Conservation (phyloP, 306 rosid genomes). For the Vigna hirtella region DNA sequence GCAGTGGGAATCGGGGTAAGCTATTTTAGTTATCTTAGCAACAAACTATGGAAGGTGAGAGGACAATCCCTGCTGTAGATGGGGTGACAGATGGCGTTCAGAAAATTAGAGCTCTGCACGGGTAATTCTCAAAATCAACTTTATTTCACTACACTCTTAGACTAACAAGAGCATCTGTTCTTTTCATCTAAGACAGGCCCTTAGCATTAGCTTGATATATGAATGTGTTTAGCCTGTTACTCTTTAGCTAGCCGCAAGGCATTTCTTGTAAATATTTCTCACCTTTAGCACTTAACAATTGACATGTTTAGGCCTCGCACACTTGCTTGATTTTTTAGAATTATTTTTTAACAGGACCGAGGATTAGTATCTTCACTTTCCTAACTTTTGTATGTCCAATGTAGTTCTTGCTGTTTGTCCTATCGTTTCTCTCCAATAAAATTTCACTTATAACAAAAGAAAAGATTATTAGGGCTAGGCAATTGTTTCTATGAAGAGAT, state of each 20-base stretch:
- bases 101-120: constrained; percentile 68
- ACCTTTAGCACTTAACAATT: neutral
- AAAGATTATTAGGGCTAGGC: neutral
- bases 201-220: too few relatives aligned
- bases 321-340: constrained; percentile 20
- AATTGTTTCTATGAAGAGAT: constrained; percentile 3
- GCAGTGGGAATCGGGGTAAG: constrained; percentile 58
- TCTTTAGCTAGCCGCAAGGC: constrained; percentile 21
- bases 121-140: constrained; percentile 58
- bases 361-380: constrained; percentile 10
- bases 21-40: constrained; percentile 51
- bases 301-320: neutral
- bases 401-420: constrained; percentile 6
- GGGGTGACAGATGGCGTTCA: constrained; percentile 56
- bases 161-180: constrained; percentile 14
- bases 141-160: constrained; percentile 21
- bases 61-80: constrained; percentile 53
- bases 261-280: constrained; percentile 25
- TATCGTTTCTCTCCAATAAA: neutral
- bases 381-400: neutral
- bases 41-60: constrained; percentile 76
- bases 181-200: constrained; percentile 10
- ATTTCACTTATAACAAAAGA: neutral
- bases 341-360: neutral
- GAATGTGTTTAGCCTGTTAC: constrained; percentile 6